Conservation (phyloP, 2,329 filamentous ascomycete genomes). For the Claviceps arundinis region DNA sequence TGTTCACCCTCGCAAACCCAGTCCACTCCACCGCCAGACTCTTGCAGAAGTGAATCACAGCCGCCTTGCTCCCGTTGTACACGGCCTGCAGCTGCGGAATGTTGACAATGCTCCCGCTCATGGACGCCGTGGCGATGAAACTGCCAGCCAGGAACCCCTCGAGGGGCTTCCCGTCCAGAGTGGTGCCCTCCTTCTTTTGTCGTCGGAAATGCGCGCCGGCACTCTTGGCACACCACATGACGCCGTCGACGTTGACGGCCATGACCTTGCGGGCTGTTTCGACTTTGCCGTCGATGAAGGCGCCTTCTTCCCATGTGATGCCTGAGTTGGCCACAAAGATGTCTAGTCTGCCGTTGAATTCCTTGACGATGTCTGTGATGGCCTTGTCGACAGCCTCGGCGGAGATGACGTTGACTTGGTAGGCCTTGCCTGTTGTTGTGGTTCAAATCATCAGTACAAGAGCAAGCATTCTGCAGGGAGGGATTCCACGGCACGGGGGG, state of each 20-base stretch:
- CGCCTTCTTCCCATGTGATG: constrained; percentile 57
- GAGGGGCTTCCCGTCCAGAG: constrained; percentile 46
- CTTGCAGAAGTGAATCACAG: constrained; percentile 46
- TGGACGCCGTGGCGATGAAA: constrained; percentile 67
- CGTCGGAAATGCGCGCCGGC: constrained; percentile 57
- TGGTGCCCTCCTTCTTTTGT: constrained; percentile 55
- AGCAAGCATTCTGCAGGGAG: not conserved
- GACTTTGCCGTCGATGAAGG: constrained; percentile 51
- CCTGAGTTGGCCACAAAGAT: constrained; percentile 71
- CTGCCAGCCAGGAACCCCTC: constrained; percentile 49
- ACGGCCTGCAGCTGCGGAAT: constrained; percentile 61
- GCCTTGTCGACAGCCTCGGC: constrained; percentile 37
- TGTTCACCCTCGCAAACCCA: constrained; percentile 59
- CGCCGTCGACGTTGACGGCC: constrained; percentile 59
- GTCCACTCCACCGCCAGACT: constrained; percentile 67
- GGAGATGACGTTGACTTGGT: constrained; percentile 46
- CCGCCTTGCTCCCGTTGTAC: constrained; percentile 63
- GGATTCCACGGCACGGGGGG: not conserved
- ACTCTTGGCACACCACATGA: constrained; percentile 62
- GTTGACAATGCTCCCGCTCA: constrained; percentile 68
- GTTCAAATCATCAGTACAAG: too few relatives aligned
- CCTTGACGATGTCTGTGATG: constrained; percentile 40
- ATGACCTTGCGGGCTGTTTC: constrained; percentile 56
- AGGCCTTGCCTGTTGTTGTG: constrained; percentile 17
- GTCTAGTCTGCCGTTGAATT: constrained; percentile 64